Conservation (phyloP, 2,329 filamentous ascomycete species). For the Fusarium armeniacum region DNA sequence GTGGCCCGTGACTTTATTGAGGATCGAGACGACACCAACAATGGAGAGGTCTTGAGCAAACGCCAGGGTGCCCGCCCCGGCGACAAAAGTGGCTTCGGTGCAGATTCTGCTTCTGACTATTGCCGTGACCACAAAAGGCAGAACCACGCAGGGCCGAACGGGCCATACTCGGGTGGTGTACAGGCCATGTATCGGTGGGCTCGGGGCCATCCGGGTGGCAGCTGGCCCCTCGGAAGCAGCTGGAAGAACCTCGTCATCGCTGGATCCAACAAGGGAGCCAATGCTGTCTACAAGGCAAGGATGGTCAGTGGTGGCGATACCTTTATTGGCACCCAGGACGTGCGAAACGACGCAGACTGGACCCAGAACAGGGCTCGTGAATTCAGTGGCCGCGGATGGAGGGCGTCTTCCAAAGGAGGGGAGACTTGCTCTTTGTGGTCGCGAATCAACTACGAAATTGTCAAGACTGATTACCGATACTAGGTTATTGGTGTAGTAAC, state of each 20-base stretch:
- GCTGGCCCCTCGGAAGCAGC: rapidly evolving
- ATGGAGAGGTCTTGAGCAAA: neutral
- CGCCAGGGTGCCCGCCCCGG: neutral
- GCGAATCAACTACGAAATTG: neutral
- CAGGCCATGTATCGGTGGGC: neutral
- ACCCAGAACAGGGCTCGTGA: neutral
- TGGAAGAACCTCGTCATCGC: neutral
- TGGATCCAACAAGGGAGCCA: neutral
- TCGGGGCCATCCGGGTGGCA: rapidly evolving
- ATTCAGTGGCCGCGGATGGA: neutral
- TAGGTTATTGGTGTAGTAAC: neutral
- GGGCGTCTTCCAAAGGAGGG: neutral
- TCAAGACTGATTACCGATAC: neutral
- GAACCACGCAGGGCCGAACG: neutral
- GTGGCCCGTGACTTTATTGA: neutral
- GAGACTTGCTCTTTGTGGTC: neutral
- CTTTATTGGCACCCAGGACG: neutral
- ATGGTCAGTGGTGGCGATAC: neutral
- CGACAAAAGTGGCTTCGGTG: neutral
- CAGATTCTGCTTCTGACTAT: neutral
- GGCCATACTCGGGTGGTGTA: neutral
- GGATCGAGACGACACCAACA: neutral
- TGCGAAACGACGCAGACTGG: conserved; percentile 1
- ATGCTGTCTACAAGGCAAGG: neutral
- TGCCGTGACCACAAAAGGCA: neutral